These are phyloP conservation scores for Leishmania martiniquensis DNA, from an alignment of 208 protist genomes.

Conservation along the genomic window DNA sequence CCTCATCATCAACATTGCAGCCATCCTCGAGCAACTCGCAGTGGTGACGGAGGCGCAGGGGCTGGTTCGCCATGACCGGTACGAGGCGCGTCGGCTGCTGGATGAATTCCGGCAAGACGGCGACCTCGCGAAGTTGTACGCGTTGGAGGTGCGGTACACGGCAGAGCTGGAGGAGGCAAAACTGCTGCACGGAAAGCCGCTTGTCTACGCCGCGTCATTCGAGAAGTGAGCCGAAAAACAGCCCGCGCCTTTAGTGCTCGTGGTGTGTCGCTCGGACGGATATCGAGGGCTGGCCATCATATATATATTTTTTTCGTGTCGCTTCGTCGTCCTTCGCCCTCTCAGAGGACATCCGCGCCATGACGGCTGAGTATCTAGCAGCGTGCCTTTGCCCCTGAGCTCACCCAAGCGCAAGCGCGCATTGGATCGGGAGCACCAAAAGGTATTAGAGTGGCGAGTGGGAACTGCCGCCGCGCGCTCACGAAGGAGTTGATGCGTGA, in stretches of 20 bases:
- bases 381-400: not conserved
- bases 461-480: not conserved
- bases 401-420: not conserved
- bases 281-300: not conserved
- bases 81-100: constrained; percentile 48
- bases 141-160: constrained; percentile 44
- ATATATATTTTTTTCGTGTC: not conserved
- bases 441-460: no score
- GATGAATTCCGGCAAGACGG: constrained; percentile 53
- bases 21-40: constrained; percentile 55
- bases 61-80: constrained; percentile 43
- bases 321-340: not conserved
- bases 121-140: constrained; percentile 50
- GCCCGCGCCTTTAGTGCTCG: not conserved
- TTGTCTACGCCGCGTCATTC: constrained; percentile 19
- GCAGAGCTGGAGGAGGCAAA: constrained; percentile 47
- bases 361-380: not conserved
- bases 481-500: not conserved
- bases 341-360: not conserved
- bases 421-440: no score
- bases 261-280: not conserved
- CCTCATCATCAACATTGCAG: constrained; percentile 53
- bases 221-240: not conserved
- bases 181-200: constrained; percentile 23
- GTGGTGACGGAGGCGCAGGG: constrained; percentile 40